phyloP scores from a whole-genome alignment of 176 grass and related monocot species.

The Aegilops longissima region DNA sequence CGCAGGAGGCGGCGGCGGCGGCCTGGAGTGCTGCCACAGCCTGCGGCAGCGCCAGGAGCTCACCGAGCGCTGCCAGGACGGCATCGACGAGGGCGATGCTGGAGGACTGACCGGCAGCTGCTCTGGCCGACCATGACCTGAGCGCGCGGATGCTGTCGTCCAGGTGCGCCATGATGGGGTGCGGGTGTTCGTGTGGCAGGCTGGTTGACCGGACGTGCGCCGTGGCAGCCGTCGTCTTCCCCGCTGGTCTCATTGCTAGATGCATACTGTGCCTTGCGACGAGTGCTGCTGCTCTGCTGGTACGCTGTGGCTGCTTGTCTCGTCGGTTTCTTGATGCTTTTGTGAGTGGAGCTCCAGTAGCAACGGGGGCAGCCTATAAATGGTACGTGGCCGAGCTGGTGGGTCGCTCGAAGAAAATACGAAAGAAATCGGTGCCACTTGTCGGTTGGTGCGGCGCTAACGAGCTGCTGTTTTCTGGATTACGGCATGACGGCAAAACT shows the following conservation, averaged over 20 bases:
- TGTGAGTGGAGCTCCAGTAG: not conserved
- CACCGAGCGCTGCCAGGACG: constrained; percentile 32
- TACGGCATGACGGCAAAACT: constrained; percentile 1
- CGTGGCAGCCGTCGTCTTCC: not conserved
- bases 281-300: not conserved
- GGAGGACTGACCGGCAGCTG: not conserved
- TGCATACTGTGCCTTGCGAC: not conserved
- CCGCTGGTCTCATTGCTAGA: not conserved
- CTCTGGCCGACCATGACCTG: not conserved
- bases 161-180: not conserved
- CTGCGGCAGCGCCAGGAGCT: constrained; percentile 46
- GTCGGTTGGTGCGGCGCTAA: constrained; percentile 2
- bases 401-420: not conserved
- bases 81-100: constrained; percentile 26
- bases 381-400: not conserved
- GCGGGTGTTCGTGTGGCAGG: not conserved
- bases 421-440: not conserved
- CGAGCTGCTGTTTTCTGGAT: constrained; percentile 1
- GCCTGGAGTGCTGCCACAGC: constrained; percentile 27
- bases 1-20: not conserved
- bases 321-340: not conserved
- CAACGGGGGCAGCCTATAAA: not conserved
- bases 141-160: not conserved
- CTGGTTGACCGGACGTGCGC: not conserved
- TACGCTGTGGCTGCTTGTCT: not conserved